phyloP scores from a whole-genome alignment of 2,329 filamentous ascomycete species.

The Cryoendolithus antarcticus region DNA sequence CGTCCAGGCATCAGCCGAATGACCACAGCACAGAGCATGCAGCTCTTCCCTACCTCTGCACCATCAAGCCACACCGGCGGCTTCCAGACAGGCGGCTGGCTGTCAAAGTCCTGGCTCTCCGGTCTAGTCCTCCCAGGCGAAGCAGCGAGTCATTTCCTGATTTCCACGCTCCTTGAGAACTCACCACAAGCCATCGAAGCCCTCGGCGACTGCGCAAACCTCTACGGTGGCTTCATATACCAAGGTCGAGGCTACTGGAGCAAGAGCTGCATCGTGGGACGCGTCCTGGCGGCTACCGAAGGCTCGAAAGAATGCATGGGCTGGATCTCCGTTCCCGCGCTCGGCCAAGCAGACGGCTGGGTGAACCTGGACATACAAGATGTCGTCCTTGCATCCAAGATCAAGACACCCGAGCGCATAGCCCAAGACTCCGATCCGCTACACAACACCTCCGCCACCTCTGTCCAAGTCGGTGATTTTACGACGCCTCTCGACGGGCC shows the following conservation, averaged over 20 bases:
- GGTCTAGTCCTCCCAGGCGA: conserved; percentile 44
- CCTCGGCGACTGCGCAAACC: conserved; percentile 38
- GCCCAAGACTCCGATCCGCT: conserved; percentile 23
- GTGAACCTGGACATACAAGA: conserved; percentile 30
- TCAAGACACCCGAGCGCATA: conserved; percentile 20
- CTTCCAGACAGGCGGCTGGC: conserved; percentile 27
- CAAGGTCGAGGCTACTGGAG: conserved; percentile 43
- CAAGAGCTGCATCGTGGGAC: conserved; percentile 41
- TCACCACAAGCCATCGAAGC: conserved; percentile 35
- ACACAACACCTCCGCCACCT: conserved; percentile 11
- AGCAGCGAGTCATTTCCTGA: conserved; percentile 41
- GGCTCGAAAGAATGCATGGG: conserved; percentile 41
- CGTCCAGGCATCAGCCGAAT: conserved; percentile 7
- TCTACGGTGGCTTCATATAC: conserved; percentile 44
- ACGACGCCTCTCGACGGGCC: conserved; percentile 25
- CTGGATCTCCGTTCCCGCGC: conserved; percentile 35
- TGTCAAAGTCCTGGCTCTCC: conserved; percentile 43
- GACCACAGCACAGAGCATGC: conserved; percentile 11
- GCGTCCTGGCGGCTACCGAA: conserved; percentile 36
- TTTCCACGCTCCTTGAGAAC: conserved; percentile 44
- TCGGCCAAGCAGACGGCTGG: conserved; percentile 33
- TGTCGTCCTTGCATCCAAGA: conserved; percentile 25
- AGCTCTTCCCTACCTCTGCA: conserved; percentile 8
- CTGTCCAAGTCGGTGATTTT: conserved; percentile 23
- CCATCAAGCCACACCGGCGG: neutral